Evolutionary conservation across 2,329 filamentous ascomycete genomes (phyloP).

Genomic region (Colletotrichum sp.): DNA sequence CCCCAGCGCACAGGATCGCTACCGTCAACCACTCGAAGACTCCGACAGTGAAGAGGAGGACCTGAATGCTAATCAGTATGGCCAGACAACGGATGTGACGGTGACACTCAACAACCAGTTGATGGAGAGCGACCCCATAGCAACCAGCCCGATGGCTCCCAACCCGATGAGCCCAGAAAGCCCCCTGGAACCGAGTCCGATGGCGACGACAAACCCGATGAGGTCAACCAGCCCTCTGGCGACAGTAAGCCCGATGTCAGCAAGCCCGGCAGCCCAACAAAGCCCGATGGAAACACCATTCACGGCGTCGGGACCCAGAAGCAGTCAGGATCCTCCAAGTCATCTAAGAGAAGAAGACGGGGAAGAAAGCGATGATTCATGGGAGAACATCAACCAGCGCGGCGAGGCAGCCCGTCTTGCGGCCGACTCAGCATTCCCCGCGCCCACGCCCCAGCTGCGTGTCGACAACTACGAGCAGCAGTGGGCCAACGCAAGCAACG

Average conservation of each 20-base stretch:
- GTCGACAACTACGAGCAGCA: constrained; percentile 8
- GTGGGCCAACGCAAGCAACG: constrained; percentile 14
- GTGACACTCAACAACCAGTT: not conserved
- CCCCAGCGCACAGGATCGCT: not conserved
- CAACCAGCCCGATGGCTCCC: not conserved
- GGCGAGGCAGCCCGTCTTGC: not conserved
- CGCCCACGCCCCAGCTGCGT: not conserved
- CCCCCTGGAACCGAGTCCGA: not conserved
- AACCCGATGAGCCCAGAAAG: not conserved
- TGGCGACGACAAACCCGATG: not conserved
- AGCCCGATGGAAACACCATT: not conserved
- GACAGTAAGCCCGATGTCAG: not conserved
- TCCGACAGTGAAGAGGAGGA: constrained; percentile 15
- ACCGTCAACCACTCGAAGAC: constrained; percentile 3
- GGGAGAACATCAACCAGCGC: constrained; percentile 9
- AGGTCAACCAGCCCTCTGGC: not conserved
- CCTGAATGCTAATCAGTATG: constrained; percentile 12
- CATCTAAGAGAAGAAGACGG: constrained; percentile 18
- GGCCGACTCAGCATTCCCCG: not conserved
- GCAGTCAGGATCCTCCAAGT: constrained; percentile 7
- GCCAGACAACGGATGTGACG: constrained; percentile 7
- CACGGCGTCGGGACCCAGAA: not conserved
- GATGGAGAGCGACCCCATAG: not conserved
- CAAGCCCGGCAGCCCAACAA: not conserved
- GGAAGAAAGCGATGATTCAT: constrained; percentile 22